phyloP scores from a whole-genome alignment of 495 filamentous ascomycete genomes.

The Cetradonia linearis region DNA sequence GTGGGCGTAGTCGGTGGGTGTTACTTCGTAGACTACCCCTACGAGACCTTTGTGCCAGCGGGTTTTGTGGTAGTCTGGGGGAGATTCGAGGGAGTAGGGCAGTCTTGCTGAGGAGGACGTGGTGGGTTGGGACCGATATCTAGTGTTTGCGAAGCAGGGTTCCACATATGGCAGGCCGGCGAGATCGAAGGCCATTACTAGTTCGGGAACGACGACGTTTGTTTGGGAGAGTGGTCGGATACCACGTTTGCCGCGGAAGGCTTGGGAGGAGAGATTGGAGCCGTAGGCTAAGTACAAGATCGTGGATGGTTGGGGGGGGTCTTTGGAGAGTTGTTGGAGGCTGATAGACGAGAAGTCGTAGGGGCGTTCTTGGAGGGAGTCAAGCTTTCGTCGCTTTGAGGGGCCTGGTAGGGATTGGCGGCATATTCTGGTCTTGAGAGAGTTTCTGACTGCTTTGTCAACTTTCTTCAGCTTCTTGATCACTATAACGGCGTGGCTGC shows the following conservation, averaged over 20 bases:
- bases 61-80: constrained; percentile 35
- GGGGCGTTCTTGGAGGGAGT: constrained; percentile 16
- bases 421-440: background rate
- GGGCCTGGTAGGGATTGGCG: background rate
- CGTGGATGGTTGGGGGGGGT: constrained; percentile 33
- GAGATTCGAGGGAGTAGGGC: constrained; percentile 2
- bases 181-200: constrained; percentile 74
- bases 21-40: constrained; percentile 93
- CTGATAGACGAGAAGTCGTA: background rate
- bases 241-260: constrained; percentile 63
- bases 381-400: constrained; percentile 5
- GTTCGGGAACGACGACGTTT: constrained; percentile 67
- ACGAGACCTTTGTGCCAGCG: constrained; percentile 70
- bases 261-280: constrained; percentile 69
- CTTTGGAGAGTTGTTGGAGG: background rate
- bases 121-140: constrained; percentile 31
- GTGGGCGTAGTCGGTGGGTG: constrained; percentile 62
- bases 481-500: background rate
- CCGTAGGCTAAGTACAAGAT: constrained; percentile 92
- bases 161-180: constrained; percentile 78
- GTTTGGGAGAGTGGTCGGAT: constrained; percentile 69
- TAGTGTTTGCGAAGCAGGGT: constrained; percentile 84
- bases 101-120: constrained; percentile 7
- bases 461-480: background rate
- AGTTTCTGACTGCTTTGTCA: background rate